Conservation (phyloP, 2,329 filamentous ascomycete species). For the Penicillium sclerotigenum region DNA sequence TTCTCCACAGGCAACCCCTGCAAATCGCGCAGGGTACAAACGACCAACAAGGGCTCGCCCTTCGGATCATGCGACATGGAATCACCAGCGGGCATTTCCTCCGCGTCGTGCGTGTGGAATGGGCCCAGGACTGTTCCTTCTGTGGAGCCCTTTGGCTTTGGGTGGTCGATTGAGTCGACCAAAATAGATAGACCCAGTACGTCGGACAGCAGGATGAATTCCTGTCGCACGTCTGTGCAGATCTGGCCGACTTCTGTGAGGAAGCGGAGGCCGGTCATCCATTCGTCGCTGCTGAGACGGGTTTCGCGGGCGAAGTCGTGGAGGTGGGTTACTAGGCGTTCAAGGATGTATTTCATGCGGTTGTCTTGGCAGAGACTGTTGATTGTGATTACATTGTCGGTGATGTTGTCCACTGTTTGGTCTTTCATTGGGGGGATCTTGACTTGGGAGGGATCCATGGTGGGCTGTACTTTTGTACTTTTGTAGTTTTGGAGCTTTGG, state of each 20-base stretch:
- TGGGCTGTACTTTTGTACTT: background rate
- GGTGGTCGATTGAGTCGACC: conserved; percentile 79
- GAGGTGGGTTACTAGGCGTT: conserved; percentile 70
- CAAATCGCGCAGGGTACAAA: conserved; percentile 70
- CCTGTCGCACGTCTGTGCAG: conserved; percentile 70
- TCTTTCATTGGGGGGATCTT: conserved; percentile 57
- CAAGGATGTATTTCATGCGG: conserved; percentile 68
- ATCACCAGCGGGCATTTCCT: conserved; percentile 53
- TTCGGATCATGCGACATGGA: conserved; percentile 65
- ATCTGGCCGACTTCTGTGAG: conserved; percentile 70
- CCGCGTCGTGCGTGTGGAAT: conserved; percentile 78
- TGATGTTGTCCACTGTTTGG: conserved; percentile 76
- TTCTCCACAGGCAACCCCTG: conserved; percentile 59
- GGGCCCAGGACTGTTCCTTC: conserved; percentile 79
- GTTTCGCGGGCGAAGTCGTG: conserved; percentile 82
- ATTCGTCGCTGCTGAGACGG: conserved; percentile 70
- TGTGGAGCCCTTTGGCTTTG: conserved; percentile 66
- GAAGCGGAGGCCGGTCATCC: conserved; percentile 72
- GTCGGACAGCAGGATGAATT: conserved; percentile 81
- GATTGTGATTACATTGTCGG: conserved; percentile 69
- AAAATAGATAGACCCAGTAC: conserved; percentile 75
- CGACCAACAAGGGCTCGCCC: conserved; percentile 67
- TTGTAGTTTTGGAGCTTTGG: too few relatives aligned
- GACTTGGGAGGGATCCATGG: conserved; percentile 44
- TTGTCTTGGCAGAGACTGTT: conserved; percentile 67